Conservation (phyloP, 2,329 filamentous ascomycete genomes). For the Tolypocladium tropicale region DNA sequence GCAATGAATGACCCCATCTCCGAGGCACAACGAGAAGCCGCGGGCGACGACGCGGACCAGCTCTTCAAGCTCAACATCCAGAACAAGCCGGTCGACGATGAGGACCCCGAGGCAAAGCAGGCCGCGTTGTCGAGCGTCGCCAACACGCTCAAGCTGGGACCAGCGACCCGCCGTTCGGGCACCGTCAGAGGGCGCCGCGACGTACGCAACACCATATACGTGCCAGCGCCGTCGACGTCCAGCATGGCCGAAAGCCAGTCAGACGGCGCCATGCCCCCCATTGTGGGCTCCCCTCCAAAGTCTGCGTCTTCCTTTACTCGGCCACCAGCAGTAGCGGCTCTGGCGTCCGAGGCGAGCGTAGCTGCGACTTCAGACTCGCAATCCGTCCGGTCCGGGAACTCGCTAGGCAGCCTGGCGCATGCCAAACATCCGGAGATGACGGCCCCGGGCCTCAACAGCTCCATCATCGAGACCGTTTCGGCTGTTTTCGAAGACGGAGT, state of each 20-base stretch:
- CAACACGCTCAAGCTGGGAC: constrained; percentile 56
- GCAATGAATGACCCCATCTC: constrained; percentile 56
- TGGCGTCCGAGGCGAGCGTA: constrained; percentile 53
- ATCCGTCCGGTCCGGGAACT: constrained; percentile 82
- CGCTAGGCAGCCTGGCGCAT: constrained; percentile 58
- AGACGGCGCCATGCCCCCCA: constrained; percentile 11
- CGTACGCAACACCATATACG: constrained; percentile 82
- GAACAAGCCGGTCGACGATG: constrained; percentile 67
- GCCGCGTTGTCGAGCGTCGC: constrained; percentile 68
- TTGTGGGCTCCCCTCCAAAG: constrained; percentile 7
- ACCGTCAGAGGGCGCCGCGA: constrained; percentile 84
- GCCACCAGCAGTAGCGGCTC: constrained; percentile 39
- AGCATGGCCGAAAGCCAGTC: constrained; percentile 22
- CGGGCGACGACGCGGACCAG: constrained; percentile 48
- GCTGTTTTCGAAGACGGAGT: constrained; percentile 69
- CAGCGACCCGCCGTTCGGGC: constrained; percentile 58
- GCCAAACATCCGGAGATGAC: constrained; percentile 74
- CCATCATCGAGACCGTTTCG: constrained; percentile 85
- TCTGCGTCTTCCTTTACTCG: constrained; percentile 14
- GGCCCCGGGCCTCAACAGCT: constrained; percentile 72
- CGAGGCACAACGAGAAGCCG: constrained; percentile 56
- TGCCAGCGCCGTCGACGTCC: constrained; percentile 38
- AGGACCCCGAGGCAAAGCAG: constrained; percentile 62
- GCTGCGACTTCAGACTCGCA: constrained; percentile 68
- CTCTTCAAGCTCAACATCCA: constrained; percentile 73